Evolutionary conservation across 2,329 filamentous ascomycete species (phyloP).

Genomic region (Zymoseptoria pseudotritici): DNA sequence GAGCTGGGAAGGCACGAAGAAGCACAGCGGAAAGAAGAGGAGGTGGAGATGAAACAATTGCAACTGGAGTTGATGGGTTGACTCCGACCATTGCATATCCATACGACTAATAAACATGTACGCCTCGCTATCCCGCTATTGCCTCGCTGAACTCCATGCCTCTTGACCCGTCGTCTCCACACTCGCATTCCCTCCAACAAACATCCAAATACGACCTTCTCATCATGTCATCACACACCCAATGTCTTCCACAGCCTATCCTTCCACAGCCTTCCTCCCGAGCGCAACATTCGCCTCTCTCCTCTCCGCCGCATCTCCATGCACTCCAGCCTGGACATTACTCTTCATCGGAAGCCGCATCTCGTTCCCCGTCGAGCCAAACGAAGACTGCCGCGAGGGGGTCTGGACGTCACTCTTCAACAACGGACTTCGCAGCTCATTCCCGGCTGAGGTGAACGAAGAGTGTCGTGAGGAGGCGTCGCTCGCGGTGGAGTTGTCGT

Average conservation of each 20-base stretch:
- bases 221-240: not conserved
- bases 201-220: too few relatives aligned
- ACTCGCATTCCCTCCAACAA: too few relatives aligned
- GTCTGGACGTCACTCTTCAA: not conserved
- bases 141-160: not conserved
- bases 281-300: not conserved
- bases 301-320: not conserved
- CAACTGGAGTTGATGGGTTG: not conserved
- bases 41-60: not conserved
- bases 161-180: not conserved
- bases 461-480: not conserved
- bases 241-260: not conserved
- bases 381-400: not conserved
- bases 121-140: not conserved
- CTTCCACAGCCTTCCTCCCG: not conserved
- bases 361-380: not conserved
- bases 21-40: not conserved
- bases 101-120: not conserved
- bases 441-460: not conserved
- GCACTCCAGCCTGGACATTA: not conserved
- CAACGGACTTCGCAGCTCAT: not conserved
- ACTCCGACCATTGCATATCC: not conserved
- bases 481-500: not conserved
- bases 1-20: not conserved
- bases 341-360: not conserved